Base-by-base conservation (phyloP, 257 asterid species). In the Dorcoceras hygrometricum region DNA sequence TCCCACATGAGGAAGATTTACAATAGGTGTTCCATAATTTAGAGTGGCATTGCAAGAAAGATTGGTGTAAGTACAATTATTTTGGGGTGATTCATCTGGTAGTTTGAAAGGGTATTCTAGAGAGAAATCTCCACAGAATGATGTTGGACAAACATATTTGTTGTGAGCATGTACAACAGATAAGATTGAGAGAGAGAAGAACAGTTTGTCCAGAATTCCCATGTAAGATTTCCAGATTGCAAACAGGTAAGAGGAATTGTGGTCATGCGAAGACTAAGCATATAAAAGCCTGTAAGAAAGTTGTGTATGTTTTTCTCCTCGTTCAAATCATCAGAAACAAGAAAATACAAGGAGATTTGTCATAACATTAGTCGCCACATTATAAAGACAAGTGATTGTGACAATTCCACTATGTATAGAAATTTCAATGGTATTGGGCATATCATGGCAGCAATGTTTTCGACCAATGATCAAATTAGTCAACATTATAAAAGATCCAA, bases 31-130 rank as follows among this genome's bases (percentile, higher is more conserved):
- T 20, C 65, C 62, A 1, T 14, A 10, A 11, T 23, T 48, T 2
- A 32, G 55, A 18, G 66, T 16, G 1, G 32, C 5, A 8, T 57
- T 59, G 72, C 81, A 72, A 12, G 34, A 27, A 20, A 77, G 68
- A 46, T 68, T 73, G 14, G 64, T 66, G 6, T 71, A 71, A 16
- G 57, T 6, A n/a, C 76, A 71, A 9, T 8, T 11, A 22, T 71
- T 48, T 39, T 23, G 58, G 14, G 70, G 70, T 27, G 34, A 27
- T 10, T 14, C 3, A 62, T 4, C 14, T 28, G 50, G 56, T 10
- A 55, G 36, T 62, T 36, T 70, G 81, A 77, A 73, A 63, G 81
- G 81, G 63, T 68, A 77, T 1, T 46, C 22, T 8, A 77, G 8
- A 14, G 57, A 8, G 61, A 73, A 31, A 31, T 4, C 58, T 26